A percentile compares a stretch with the other conserved stretches of the same genome.
phyloP scores from a whole-genome alignment of 768 basidiomycete genomes.

The Xerocomus potaroensis region DNA sequence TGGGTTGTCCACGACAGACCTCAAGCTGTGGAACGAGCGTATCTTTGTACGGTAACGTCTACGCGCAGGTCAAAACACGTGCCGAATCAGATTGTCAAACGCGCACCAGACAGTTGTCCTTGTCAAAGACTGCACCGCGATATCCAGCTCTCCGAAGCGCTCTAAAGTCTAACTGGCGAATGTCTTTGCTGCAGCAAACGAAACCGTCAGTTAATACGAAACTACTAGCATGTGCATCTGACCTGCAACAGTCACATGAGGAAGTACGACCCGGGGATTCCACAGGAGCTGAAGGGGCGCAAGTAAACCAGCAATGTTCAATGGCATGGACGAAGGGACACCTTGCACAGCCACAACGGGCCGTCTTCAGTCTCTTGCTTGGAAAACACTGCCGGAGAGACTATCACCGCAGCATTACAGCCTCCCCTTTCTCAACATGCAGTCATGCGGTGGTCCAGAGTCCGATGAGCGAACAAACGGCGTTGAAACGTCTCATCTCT shows the following conservation, averaged over 20 bases:
- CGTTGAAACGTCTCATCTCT: too few species aligned
- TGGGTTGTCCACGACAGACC: constrained; percentile 36
- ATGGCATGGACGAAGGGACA: too few species aligned
- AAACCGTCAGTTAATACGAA: constrained; percentile 7
- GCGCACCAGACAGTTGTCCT: constrained; percentile 92
- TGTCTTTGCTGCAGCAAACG: constrained; percentile 56
- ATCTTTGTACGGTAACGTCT: constrained; percentile 84
- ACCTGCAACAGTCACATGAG: constrained; percentile 68
- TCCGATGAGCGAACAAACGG: too few species aligned
- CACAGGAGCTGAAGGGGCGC: constrained; percentile 68
- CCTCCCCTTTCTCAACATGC: too few species aligned
- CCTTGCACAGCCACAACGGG: too few species aligned
- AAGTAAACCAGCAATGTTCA: constrained; percentile 69
- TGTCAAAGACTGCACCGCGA: constrained; percentile 91
- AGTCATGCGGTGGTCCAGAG: too few species aligned
- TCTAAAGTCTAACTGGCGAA: constrained; percentile 77
- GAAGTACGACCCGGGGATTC: constrained; percentile 63
- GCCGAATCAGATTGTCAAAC: background rate
- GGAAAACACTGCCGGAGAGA: too few species aligned
- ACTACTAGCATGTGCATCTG: constrained; percentile 10
- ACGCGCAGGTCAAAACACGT: background rate
- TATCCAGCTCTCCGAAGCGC: constrained; percentile 74
- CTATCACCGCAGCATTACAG: too few species aligned
- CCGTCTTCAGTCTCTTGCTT: too few species aligned
- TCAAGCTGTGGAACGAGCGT: constrained; percentile 69